Evolutionary conservation across 768 basidiomycete species (phyloP), one percentile per base, ranked within the genome.

Genomic region (Suillus sp.): DNA sequence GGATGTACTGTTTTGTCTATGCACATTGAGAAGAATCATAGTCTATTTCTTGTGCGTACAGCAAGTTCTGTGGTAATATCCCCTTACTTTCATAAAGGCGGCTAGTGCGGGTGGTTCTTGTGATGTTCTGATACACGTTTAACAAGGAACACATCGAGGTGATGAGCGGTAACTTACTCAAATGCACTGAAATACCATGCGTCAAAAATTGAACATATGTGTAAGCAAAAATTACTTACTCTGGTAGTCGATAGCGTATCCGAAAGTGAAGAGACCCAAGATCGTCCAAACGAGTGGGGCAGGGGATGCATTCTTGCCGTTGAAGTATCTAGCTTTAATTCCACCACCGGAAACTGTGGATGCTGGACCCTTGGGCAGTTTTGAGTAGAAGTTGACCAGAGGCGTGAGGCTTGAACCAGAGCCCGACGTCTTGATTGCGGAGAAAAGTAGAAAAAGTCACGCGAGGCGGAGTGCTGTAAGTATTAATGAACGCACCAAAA

Each of bases 371-470:
- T 98, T 98, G 67, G 95, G 96, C 57, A 99, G 86, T 78, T 94
- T 96, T 64, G 92, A 95, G 83, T 99, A 99, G 79, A 97, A 98
- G 69, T 93, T 88, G 67, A 97, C 94, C 73, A 98, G 90, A 37
- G 88, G 88, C 63, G 84, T 81, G 60, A 96, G 90, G 66, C 92
- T 87, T 50, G 86, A 86, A 50, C 93, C 93, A 60, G 91, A 86
- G 61, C 89, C 91, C 59, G 92, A 86, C 61, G 92, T 88, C 94
- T 95, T 70, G 65, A 59, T 20, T 30, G 34, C 22, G 51, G 22
- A 61, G 25, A 20, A 25, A 37, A n/a, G 3, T 63, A 34, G 30
- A 68, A 63, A 57, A 70, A 61, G 64, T 66, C 59, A 40, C 57
- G 48, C 18, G 35, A 45, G 32, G 25, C 53, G 38, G 2, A 16